phyloP scores from a whole-genome alignment of 2,329 filamentous ascomycete genomes.

The Talaromyces sp. region DNA sequence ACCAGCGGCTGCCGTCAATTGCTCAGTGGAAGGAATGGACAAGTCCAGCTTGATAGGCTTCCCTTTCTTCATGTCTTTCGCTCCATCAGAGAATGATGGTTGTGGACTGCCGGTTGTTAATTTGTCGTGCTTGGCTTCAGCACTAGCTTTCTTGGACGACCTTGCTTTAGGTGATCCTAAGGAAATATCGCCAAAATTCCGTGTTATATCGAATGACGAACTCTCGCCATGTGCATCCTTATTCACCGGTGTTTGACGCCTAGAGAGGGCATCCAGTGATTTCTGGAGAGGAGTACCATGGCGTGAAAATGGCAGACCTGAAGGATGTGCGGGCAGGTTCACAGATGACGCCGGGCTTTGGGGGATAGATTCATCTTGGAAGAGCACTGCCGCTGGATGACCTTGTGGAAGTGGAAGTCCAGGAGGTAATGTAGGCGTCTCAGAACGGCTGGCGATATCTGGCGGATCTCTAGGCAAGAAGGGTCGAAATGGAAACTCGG shows the following conservation, averaged over 20 bases:
- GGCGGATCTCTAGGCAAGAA: conserved; percentile 27
- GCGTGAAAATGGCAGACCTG: conserved; percentile 23
- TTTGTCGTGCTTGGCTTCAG: conserved; percentile 14
- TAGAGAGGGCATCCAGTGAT: conserved; percentile 18
- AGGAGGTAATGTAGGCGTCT: conserved; percentile 36
- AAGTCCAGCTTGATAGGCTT: conserved; percentile 32
- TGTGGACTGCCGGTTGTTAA: conserved; percentile 14
- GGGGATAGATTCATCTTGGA: conserved; percentile 15
- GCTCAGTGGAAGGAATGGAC: conserved; percentile 16
- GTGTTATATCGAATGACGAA: conserved; percentile 19
- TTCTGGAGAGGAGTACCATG: conserved; percentile 25
- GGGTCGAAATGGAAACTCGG: conserved; percentile 30
- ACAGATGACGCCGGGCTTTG: conserved; percentile 23
- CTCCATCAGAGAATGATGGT: conserved; percentile 9
- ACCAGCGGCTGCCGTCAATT: conserved; percentile 12
- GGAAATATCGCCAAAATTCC: conserved; percentile 33
- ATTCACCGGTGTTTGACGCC: conserved; percentile 22
- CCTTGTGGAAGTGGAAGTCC: conserved; percentile 38
- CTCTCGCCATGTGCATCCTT: conserved; percentile 16
- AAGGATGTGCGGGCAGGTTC: conserved; percentile 12
- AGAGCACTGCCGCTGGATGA: conserved; percentile 30
- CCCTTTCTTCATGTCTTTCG: conserved; percentile 16
- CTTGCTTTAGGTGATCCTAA: conserved; percentile 37
- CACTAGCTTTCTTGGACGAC: conserved; percentile 22
- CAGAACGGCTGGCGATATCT: conserved; percentile 23